Evolutionary conservation across 169 alveolate genomes (phyloP).

Genomic region (Cryptosporidium baileyi): DNA sequence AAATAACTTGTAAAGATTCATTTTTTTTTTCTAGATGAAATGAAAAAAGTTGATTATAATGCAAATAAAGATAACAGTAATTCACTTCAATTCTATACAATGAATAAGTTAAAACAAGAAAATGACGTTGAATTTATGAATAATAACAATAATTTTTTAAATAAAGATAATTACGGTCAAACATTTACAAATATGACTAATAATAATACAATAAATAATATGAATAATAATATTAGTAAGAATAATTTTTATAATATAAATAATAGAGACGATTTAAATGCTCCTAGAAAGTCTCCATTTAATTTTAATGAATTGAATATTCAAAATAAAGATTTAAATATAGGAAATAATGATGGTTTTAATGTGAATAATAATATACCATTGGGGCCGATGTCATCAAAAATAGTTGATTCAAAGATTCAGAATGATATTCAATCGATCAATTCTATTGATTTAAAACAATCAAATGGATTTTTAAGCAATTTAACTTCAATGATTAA

Average conservation of each 20-base stretch:
- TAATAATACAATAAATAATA: background rate
- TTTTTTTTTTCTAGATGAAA: no score
- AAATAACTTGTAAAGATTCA: no score
- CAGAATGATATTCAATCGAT: background rate
- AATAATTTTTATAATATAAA: background rate
- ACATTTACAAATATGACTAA: no score
- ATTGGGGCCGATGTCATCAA: conserved; percentile 16
- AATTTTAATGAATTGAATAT: background rate
- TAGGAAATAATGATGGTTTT: background rate
- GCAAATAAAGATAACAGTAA: no score
- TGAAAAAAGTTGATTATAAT: no score
- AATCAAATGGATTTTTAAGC: background rate
- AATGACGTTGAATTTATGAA: background rate
- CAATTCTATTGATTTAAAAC: background rate
- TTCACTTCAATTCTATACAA: conserved; percentile 56
- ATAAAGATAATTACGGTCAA: background rate
- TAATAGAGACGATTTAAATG: background rate
- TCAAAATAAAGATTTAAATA: background rate
- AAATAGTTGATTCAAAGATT: background rate
- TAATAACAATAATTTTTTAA: background rate
- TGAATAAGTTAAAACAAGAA: conserved; percentile 29
- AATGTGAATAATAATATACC: background rate
- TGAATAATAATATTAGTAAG: background rate
- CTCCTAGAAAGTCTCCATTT: conserved; percentile 48
- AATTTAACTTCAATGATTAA: background rate